These are phyloP conservation scores for Corylus americana DNA, from an alignment of 306 rosid genomes.

Conservation along the genomic window DNA sequence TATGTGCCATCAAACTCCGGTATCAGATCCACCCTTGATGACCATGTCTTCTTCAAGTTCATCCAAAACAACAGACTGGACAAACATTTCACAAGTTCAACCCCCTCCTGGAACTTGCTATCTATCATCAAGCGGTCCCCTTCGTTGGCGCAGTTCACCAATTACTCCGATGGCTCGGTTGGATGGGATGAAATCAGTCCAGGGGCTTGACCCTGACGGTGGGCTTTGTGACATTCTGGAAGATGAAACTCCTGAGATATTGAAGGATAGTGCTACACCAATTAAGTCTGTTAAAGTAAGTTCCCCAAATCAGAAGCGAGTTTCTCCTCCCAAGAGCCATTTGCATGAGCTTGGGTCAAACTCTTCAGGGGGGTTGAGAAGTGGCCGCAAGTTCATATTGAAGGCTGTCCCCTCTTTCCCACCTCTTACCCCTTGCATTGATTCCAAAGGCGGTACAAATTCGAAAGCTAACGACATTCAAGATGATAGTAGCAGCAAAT, in stretches of 20 bases:
- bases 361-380: conserved; percentile 52
- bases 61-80: conserved; percentile 27
- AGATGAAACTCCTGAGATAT: conserved; percentile 57
- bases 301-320: conserved; percentile 68
- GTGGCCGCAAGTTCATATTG: conserved; percentile 53
- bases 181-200: conserved; percentile 30
- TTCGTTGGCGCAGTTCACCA: conserved; percentile 48
- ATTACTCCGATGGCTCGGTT: conserved; percentile 40
- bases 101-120: conserved; percentile 23
- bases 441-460: conserved; percentile 27
- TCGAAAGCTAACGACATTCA: conserved; percentile 27
- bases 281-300: conserved; percentile 44
- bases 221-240: conserved; percentile 39
- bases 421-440: conserved; percentile 57
- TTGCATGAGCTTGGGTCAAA: conserved; percentile 37
- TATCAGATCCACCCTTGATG: conserved; percentile 22
- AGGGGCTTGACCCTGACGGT: conserved; percentile 26
- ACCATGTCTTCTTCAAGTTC: conserved; percentile 29
- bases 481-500: conserved; percentile 24
- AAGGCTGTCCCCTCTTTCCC: conserved; percentile 59
- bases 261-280: conserved; percentile 48
- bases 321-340: conserved; percentile 64
- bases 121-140: conserved; percentile 36
- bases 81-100: conserved; percentile 20
- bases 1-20: conserved; percentile 23